Percentiles rank a stretch among this genome's conserved stretches.
Evolutionary conservation across 108 stramenopile species (phyloP).

Genomic region (Nannochloropsis granulata): DNA sequence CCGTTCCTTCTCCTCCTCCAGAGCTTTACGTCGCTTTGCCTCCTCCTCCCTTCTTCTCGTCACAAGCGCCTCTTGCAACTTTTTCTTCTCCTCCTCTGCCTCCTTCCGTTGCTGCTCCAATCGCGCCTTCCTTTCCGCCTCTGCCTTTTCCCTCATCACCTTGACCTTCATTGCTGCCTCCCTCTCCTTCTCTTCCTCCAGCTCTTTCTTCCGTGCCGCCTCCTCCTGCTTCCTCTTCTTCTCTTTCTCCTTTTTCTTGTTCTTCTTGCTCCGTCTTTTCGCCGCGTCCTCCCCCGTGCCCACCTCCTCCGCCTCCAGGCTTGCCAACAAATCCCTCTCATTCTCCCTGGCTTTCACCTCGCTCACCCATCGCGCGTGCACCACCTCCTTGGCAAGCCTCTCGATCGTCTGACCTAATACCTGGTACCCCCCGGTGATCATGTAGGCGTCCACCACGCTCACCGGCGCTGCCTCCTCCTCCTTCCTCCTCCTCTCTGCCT

Average conservation of each 20-base stretch:
- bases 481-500: not conserved
- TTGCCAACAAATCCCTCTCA: conserved; percentile 3
- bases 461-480: not conserved
- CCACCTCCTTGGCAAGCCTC: not conserved
- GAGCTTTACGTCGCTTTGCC: not conserved
- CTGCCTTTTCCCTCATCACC: not conserved
- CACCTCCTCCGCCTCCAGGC: conserved; percentile 3
- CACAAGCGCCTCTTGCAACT: not conserved
- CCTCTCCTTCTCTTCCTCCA: not conserved
- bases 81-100: not conserved
- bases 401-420: conserved; percentile 2
- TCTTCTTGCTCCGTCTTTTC: conserved; percentile 13
- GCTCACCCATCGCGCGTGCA: not conserved
- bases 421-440: not conserved
- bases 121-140: not conserved
- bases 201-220: not conserved
- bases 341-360: conserved; percentile 10
- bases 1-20: not conserved
- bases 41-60: not conserved
- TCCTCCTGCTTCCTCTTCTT: conserved; percentile 1
- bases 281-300: conserved; percentile 1
- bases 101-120: not conserved
- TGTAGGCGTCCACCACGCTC: not conserved
- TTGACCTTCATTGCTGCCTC: not conserved
- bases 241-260: conserved; percentile 13